Evolutionary conservation across 2,329 filamentous ascomycete species (phyloP).

Genomic region (Pseudocercospora ulei): DNA sequence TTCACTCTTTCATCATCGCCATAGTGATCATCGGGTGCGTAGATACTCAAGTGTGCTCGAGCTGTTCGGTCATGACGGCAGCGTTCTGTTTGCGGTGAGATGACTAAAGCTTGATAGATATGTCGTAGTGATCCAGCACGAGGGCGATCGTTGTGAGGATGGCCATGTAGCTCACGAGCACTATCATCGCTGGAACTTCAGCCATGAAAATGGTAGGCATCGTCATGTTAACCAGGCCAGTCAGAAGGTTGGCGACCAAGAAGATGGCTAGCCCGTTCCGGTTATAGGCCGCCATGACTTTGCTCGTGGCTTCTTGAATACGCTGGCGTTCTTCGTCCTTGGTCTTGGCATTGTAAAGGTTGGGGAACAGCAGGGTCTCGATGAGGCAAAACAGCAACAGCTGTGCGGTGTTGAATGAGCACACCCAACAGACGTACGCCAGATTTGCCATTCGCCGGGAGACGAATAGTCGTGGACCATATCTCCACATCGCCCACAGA

Average conservation of each 20-base stretch:
- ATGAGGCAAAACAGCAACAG: conserved; percentile 67
- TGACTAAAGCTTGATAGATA: conserved; percentile 64
- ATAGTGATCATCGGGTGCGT: not conserved
- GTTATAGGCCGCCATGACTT: conserved; percentile 74
- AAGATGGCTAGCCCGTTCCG: conserved; percentile 80
- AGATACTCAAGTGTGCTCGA: no score
- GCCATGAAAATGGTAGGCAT: conserved; percentile 68
- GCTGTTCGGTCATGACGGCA: no score
- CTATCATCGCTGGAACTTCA: conserved; percentile 56
- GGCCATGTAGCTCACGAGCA: conserved; percentile 64
- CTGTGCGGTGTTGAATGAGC: conserved; percentile 82
- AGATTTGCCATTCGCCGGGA: conserved; percentile 86
- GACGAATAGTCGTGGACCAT: conserved; percentile 64
- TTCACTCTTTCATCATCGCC: no score
- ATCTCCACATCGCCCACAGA: conserved; percentile 55
- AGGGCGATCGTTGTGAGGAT: conserved; percentile 59
- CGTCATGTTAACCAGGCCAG: conserved; percentile 79
- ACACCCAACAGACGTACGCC: conserved; percentile 85
- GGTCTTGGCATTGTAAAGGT: conserved; percentile 51
- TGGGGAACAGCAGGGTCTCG: conserved; percentile 69
- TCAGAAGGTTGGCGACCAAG: conserved; percentile 76
- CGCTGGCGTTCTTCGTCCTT: conserved; percentile 53
- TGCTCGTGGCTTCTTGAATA: conserved; percentile 63
- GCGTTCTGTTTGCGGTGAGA: no score
- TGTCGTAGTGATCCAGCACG: conserved; percentile 52